Conservation (phyloP, 139 green algal genomes). For the Nannochloris sp. region DNA sequence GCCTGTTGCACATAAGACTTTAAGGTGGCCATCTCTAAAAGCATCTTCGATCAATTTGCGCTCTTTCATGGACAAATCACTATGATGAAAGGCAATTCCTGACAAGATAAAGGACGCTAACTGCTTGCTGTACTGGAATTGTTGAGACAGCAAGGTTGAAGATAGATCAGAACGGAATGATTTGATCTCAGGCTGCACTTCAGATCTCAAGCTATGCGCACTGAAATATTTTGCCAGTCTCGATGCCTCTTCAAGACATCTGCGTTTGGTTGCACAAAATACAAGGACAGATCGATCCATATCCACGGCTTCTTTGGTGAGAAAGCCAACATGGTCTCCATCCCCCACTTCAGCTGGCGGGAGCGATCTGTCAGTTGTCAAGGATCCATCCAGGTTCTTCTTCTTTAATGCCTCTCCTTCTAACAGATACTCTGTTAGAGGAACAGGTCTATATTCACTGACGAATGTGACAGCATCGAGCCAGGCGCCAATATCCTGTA, state of each 20-base stretch:
- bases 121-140: background rate
- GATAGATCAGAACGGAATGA: background rate
- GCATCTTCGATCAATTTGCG: slow-evolving; percentile 58
- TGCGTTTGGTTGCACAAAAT: slow-evolving; percentile 63
- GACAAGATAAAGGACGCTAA: background rate
- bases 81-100: slow-evolving; percentile 74
- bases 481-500: slow-evolving; percentile 68
- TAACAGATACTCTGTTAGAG: slow-evolving; percentile 72
- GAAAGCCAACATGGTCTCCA: slow-evolving; percentile 46
- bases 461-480: slow-evolving; percentile 72
- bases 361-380: background rate
- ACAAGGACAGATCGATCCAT: slow-evolving; percentile 66
- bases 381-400: background rate
- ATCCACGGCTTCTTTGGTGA: slow-evolving; percentile 50
- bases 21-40: slow-evolving; percentile 56
- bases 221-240: background rate
- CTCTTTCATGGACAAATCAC: slow-evolving; percentile 43
- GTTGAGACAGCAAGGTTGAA: background rate
- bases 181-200: background rate
- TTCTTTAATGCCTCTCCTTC: slow-evolving; percentile 4
- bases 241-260: background rate
- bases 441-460: slow-evolving; percentile 79
- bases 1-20: slow-evolving; percentile 77
- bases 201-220: background rate
- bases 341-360: background rate